phyloP scores from a whole-genome alignment of 2,329 filamentous ascomycete genomes.

The Torrubiella hemipterigena region DNA sequence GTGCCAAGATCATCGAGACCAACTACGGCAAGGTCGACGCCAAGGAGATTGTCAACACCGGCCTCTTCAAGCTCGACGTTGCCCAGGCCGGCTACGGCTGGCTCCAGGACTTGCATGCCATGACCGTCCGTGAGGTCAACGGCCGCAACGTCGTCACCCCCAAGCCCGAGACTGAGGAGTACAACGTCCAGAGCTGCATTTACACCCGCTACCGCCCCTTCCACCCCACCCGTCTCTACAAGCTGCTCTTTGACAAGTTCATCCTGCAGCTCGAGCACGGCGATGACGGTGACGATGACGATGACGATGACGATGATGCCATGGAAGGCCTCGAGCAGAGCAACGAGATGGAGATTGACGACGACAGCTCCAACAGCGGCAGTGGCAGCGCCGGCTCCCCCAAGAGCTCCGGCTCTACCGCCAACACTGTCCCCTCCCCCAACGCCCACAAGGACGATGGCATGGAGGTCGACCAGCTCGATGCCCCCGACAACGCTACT shows the following conservation, averaged over 20 bases:
- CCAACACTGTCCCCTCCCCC: slow-evolving; percentile 8
- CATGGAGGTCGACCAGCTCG: slow-evolving; percentile 14
- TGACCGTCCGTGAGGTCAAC: slow-evolving; percentile 46
- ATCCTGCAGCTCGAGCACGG: slow-evolving; percentile 34
- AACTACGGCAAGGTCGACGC: slow-evolving; percentile 49
- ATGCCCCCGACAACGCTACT: slow-evolving; percentile 23
- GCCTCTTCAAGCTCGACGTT: slow-evolving; percentile 50
- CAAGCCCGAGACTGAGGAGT: slow-evolving; percentile 62
- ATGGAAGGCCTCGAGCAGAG: no score
- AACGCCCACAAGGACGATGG: slow-evolving; percentile 8
- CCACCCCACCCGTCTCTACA: slow-evolving; percentile 33
- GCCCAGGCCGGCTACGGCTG: slow-evolving; percentile 56
- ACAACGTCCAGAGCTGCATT: slow-evolving; percentile 60
- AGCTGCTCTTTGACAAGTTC: slow-evolving; percentile 34
- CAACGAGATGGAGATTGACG: slow-evolving; percentile 9
- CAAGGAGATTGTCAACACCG: slow-evolving; percentile 51
- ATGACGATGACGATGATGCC: slow-evolving; percentile 19
- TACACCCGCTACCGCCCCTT: slow-evolving; percentile 49
- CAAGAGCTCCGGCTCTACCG: slow-evolving; percentile 6
- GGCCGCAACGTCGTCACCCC: slow-evolving; percentile 44
- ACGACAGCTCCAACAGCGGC: slow-evolving; percentile 1
- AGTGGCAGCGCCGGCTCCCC: slow-evolving; percentile 3
- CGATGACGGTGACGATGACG: slow-evolving; percentile 20
- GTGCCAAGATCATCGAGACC: slow-evolving; percentile 51
- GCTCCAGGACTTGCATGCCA: slow-evolving; percentile 57